Base-by-base conservation (phyloP, 192 early-diverging fungal genomes). In the Coemansia sp. region DNA sequence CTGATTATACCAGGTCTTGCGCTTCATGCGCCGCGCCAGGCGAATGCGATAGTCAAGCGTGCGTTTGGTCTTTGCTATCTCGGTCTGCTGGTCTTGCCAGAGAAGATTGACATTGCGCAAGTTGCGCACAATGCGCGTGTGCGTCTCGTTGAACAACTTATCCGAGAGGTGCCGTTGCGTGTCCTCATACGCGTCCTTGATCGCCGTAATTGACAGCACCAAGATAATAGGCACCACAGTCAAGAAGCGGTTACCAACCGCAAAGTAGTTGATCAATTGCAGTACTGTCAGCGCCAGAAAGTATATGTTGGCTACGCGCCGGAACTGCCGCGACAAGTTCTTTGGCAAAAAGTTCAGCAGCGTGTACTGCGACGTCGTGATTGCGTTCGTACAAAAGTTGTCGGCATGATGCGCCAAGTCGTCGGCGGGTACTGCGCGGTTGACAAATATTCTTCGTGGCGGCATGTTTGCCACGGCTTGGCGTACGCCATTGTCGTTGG, bases 311-410 rank as follows among this genome's bases (percentile, higher is more conserved):
- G 97, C 98, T 15, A 96, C 87, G 43, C 90, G 88, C 13, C 94
- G 91, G 78, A 99, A 99, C 86, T 99, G 97, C 87, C 97, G 95
- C 75, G 94, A 93, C 68, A 99, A 74, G 70, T 98, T 98, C 76
- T 95, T 97, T 20, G 97, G 97, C 20, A 99, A 74, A 80, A 98
- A 99, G 0, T 92, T 90, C 18, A 94, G 62, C 13, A 92, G 72
- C 11, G 94, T 94, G 86, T 99, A 99, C 80, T 98, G 98, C 20
- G 91, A 87, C 0, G 97, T 98, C 97, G 85, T 83, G 66, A 97
- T 93, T 27, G 81, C 81, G 84, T 99, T 99, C 36, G 92, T 81
- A 72, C 91, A 96, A 34, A 57, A 76, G 27, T 72, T 62, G 57
- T 85, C 84, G 8, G 91, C 92, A 34, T 88, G 83, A 16, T 64